These are phyloP conservation scores for Pythium rhizo-oryzae DNA, from an alignment of 352 stramenopile genomes.

Conservation along the genomic window DNA sequence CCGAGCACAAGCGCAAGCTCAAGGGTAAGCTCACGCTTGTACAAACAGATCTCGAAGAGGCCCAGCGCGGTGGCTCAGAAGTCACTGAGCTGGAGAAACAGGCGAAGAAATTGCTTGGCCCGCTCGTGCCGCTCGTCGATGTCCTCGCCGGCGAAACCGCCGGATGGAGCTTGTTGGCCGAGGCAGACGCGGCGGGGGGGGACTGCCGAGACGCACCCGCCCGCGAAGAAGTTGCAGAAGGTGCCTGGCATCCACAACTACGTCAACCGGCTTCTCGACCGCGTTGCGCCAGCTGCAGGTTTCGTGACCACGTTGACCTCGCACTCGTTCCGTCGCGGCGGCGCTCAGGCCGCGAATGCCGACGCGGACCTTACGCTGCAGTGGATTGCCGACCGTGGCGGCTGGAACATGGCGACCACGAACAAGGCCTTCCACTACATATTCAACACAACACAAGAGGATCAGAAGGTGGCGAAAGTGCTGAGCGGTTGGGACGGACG, in stretches of 20 bases:
- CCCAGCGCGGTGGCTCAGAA: too few species aligned
- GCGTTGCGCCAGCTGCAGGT: neutral
- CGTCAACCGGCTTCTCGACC: conserved; percentile 27
- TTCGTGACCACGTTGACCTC: conserved; percentile 19
- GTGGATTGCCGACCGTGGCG: conserved; percentile 37
- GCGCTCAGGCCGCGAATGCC: conserved; percentile 29
- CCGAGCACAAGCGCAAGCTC: too few species aligned
- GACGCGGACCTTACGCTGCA: conserved; percentile 16
- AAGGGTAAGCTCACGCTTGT: too few species aligned
- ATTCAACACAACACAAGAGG: conserved; percentile 37
- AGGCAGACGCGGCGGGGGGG: too few species aligned
- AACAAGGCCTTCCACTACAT: conserved; percentile 38
- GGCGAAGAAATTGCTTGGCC: too few species aligned
- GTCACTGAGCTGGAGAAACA: too few species aligned
- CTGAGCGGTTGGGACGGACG: conserved; percentile 26
- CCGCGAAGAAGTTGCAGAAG: conserved; percentile 13
- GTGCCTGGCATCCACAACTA: conserved; percentile 25
- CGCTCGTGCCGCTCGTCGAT: too few species aligned
- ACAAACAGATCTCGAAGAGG: too few species aligned
- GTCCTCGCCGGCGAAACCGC: too few species aligned
- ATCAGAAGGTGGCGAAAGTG: conserved; percentile 30
- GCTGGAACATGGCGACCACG: conserved; percentile 29
- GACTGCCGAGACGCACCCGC: too few species aligned
- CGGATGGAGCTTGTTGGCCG: too few species aligned
- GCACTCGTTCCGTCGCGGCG: conserved; percentile 34